Percentiles rank a stretch among this genome's conserved stretches.
These are phyloP conservation scores for Ogataea zsoltii DNA, from an alignment of 805 yeast species.

Conservation along the genomic window DNA sequence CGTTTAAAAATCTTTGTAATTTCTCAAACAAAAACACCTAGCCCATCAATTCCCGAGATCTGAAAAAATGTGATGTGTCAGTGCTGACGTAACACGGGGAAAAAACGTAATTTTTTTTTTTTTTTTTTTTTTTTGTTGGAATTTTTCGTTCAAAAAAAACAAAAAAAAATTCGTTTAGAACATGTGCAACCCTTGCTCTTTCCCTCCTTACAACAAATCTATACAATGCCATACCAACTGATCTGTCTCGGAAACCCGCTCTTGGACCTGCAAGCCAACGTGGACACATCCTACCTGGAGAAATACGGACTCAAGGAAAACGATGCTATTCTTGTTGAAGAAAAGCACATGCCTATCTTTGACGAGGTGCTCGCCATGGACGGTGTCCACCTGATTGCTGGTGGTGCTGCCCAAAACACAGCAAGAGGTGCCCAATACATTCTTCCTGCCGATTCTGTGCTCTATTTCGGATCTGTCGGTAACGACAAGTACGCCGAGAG, in stretches of 20 bases:
- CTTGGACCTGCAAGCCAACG: slow-evolving; percentile 81
- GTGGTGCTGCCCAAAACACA: slow-evolving; percentile 99
- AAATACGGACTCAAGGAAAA: slow-evolving; percentile 86
- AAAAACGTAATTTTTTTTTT: neutral
- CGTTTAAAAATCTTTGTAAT: too few species aligned
- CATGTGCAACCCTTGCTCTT: too few species aligned
- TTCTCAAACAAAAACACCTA: too few species aligned
- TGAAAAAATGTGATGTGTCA: neutral
- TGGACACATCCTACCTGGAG: slow-evolving; percentile 62
- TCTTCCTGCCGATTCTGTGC: slow-evolving; percentile 77
- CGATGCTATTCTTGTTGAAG: slow-evolving; percentile 88
- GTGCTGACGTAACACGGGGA: neutral
- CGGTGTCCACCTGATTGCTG: slow-evolving; percentile 78
- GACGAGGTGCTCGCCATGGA: slow-evolving; percentile 68
- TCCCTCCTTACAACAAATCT: too few species aligned
- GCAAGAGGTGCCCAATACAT: slow-evolving; percentile 98
- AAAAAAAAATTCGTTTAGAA: neutral
- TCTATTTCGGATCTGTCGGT: slow-evolving; percentile 96
- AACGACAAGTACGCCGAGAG: slow-evolving; percentile 83
- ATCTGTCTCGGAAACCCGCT: slow-evolving; percentile 93
- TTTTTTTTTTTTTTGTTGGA: neutral
- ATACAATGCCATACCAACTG: slow-evolving; percentile 59
- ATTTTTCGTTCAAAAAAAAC: too few species aligned
- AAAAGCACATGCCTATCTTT: slow-evolving; percentile 81
- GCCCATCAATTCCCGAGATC: too few species aligned